Percentiles rank a stretch among this genome's conserved stretches.
phyloP scores from a whole-genome alignment of 2,329 filamentous ascomycete species.

The Atkinsonella hypoxylon region DNA sequence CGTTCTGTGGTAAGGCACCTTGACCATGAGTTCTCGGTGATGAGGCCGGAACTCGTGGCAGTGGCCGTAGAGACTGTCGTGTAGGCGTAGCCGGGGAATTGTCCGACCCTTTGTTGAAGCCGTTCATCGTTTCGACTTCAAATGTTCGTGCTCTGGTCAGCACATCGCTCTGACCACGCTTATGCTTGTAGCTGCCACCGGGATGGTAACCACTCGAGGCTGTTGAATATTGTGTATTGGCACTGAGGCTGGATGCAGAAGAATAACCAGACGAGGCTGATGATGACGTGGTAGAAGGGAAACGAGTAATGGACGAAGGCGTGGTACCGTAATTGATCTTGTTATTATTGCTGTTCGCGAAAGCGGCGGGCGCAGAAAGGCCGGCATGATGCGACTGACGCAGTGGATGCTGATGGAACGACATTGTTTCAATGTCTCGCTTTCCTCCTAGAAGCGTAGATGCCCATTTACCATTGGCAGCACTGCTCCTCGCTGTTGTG shows the following conservation, averaged over 20 bases:
- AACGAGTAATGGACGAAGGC: conserved; percentile 38
- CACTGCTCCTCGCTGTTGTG: not conserved
- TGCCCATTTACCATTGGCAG: not conserved
- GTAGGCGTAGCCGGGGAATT: conserved; percentile 60
- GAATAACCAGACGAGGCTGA: conserved; percentile 61
- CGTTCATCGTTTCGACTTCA: conserved; percentile 30
- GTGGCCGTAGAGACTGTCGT: conserved; percentile 64
- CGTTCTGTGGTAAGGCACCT: conserved; percentile 12
- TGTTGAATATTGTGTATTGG: conserved; percentile 52
- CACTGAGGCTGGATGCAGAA: conserved; percentile 44
- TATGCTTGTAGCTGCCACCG: conserved; percentile 39
- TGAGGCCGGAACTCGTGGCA: conserved; percentile 52
- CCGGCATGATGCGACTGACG: conserved; percentile 44
- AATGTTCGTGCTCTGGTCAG: conserved; percentile 39
- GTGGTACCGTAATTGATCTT: conserved; percentile 26
- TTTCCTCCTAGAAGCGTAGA: conserved; percentile 9
- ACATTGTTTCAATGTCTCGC: conserved; percentile 30
- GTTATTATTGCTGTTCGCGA: not conserved
- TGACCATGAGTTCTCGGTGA: conserved; percentile 26
- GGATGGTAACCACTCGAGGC: conserved; percentile 48
- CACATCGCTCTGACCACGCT: conserved; percentile 65
- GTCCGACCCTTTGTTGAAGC: conserved; percentile 35
- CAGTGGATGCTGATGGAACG: conserved; percentile 45
- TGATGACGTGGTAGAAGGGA: conserved; percentile 59
- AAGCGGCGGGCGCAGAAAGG: conserved; percentile 7